phyloP scores from a whole-genome alignment of 441 rosid species.

The Euphorbia celastroides region DNA sequence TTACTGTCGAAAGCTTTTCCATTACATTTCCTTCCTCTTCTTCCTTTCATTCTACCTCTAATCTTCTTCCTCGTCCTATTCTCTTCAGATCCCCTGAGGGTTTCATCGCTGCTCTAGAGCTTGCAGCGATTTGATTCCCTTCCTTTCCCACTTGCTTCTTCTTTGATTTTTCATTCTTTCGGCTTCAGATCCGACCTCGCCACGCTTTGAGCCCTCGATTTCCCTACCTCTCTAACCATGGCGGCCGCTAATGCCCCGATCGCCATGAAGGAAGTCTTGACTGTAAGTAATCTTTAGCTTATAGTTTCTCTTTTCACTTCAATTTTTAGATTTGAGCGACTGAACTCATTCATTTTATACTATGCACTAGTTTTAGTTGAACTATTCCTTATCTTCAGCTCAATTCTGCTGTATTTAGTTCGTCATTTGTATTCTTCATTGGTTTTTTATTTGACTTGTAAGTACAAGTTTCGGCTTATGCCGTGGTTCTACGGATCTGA shows the following conservation, averaged over 20 bases:
- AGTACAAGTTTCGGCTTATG: not conserved
- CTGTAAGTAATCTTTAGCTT: slow-evolving; percentile 30
- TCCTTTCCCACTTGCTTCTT: slow-evolving; percentile 3
- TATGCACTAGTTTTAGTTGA: not conserved
- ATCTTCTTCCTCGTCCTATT: not conserved
- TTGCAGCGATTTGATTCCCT: slow-evolving; percentile 21
- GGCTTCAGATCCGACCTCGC: slow-evolving; percentile 39
- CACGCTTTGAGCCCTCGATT: slow-evolving; percentile 31
- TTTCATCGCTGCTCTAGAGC: slow-evolving; percentile 51
- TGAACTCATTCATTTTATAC: not conserved
- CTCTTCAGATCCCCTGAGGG: not conserved
- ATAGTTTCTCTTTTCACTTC: not conserved
- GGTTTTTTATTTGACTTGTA: not conserved
- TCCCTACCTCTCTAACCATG: slow-evolving; percentile 25
- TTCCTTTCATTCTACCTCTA: not conserved
- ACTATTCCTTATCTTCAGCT: not conserved
- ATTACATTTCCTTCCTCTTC: not conserved
- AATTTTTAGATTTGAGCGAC: not conserved
- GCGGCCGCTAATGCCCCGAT: slow-evolving; percentile 63
- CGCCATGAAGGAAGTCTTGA: slow-evolving; percentile 53
- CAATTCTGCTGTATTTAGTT: slow-evolving; percentile 1
- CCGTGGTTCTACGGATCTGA: not conserved
- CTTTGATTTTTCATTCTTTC: slow-evolving; percentile 20
- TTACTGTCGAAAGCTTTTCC: not conserved
- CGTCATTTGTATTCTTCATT: not conserved